Evolutionary conservation across 495 filamentous ascomycete genomes (phyloP), one percentile per base, ranked within the genome.

Genomic region (Chaetomium tenue): DNA sequence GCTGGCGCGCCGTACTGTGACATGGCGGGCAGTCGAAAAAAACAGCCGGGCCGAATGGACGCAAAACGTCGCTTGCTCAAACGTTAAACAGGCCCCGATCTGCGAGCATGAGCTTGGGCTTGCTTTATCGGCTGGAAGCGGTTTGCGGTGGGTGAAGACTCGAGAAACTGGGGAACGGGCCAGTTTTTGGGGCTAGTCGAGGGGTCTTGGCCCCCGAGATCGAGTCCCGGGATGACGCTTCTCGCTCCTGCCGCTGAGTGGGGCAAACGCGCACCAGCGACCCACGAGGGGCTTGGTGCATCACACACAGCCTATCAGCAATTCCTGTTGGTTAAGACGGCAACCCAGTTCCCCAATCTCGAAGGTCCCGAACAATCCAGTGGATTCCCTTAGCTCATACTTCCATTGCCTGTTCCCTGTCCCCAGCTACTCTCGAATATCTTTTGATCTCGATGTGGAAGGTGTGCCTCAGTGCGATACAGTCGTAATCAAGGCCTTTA

Each of bases 131-230:
- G 72, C 67, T 74, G 66, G 69, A 66, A 66, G 70, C 73, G 73
- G 73, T 72, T 75, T 70, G 51, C 60, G 68, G 58, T 69, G 73
- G 73, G 61, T 69, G 64, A 69, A 69, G 66, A 60, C 53, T 51
- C 16, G 44, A 64, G 42, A 58, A 66, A 61, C 53, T 66, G 69
- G 66, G 66, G 72, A 67, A 61, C 52, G 64, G 63, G 60, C 52
- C 57, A 46, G 61, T 70, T 67, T 37, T 67, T 62, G 68, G 66
- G 63, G 58, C 63, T 52, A 55, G 56, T 55, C 30, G 66, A 63
- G 60, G 61, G 57, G 61, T 40, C 55, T 28, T 48, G 55, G 48
- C 52, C 28, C 28, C 51, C 44, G 52, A 23, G 61, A 39, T 30
- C 40, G 61, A 47, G 20, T 54, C 26, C 53, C 28, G 28, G 61